These are phyloP conservation scores for Gossypium gossypioides DNA, from an alignment of 441 rosid genomes.

Conservation along the genomic window DNA sequence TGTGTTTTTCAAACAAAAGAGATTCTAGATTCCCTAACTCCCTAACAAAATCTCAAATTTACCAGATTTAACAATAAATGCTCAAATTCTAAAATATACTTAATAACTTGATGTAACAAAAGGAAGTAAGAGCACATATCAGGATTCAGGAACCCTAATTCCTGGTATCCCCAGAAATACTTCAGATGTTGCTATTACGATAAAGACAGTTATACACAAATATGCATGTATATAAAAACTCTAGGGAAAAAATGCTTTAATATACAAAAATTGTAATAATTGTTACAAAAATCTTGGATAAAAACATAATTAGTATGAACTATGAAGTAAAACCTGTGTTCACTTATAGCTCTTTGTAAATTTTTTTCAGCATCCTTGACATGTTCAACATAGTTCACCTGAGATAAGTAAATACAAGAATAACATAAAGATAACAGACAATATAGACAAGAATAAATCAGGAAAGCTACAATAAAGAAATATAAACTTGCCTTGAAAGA, in stretches of 20 bases:
- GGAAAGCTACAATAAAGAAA: conserved; percentile 15
- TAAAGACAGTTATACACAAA: neutral
- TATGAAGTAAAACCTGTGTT: conserved; percentile 51
- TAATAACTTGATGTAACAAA: neutral
- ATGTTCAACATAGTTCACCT: conserved; percentile 76
- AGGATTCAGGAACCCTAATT: neutral
- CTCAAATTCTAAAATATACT: neutral
- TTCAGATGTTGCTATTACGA: neutral
- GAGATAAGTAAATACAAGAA: conserved; percentile 20
- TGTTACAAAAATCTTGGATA: neutral
- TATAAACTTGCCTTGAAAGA: conserved; percentile 48
- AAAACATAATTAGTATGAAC: conserved; percentile 9
- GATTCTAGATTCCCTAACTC: neutral
- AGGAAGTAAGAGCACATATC: neutral
- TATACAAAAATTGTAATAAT: neutral
- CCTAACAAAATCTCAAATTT: conserved; percentile 1
- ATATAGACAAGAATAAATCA: conserved; percentile 6
- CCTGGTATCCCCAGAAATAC: neutral
- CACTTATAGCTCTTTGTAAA: conserved; percentile 69
- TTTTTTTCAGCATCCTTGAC: conserved; percentile 63
- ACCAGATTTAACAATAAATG: conserved; percentile 1
- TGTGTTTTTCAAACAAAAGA: neutral
- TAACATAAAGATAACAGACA: conserved; percentile 7
- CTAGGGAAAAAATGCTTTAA: neutral
- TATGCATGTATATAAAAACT: neutral